phyloP scores from a whole-genome alignment of 139 green algal genomes.

The Spirogloea muscicola region DNA sequence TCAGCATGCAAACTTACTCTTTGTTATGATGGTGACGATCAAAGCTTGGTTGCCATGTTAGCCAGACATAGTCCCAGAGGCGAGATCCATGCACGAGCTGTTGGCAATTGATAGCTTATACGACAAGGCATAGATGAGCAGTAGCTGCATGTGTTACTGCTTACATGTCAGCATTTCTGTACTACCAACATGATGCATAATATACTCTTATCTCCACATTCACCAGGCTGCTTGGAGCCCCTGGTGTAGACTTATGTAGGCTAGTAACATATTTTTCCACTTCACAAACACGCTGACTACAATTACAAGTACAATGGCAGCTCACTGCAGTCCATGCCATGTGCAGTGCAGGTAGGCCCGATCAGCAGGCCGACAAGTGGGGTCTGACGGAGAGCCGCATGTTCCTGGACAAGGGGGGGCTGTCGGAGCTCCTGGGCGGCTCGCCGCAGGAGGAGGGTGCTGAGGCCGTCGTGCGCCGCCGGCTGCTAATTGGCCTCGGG shows the following conservation, averaged over 20 bases:
- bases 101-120: too few relatives aligned
- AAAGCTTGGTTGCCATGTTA: too few relatives aligned
- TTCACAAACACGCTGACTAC: neutral
- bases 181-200: neutral
- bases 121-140: too few relatives aligned
- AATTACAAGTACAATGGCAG: neutral
- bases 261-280: neutral
- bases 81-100: too few relatives aligned
- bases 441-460: constrained; percentile 12
- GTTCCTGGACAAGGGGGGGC: constrained; percentile 8
- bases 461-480: constrained; percentile 4
- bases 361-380: constrained; percentile 27
- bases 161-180: too few relatives aligned
- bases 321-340: neutral
- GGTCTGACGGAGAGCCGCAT: constrained; percentile 20
- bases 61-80: too few relatives aligned
- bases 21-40: too few relatives aligned
- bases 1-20: too few relatives aligned
- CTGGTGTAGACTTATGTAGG: neutral
- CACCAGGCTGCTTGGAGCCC: neutral
- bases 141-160: too few relatives aligned
- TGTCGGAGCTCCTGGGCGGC: neutral
- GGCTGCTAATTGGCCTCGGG: constrained; percentile 24
- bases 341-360: constrained; percentile 3
- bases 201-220: neutral